Conservation (phyloP, 2,329 filamentous ascomycete genomes). For the Hypoxylon rubiginosum region DNA sequence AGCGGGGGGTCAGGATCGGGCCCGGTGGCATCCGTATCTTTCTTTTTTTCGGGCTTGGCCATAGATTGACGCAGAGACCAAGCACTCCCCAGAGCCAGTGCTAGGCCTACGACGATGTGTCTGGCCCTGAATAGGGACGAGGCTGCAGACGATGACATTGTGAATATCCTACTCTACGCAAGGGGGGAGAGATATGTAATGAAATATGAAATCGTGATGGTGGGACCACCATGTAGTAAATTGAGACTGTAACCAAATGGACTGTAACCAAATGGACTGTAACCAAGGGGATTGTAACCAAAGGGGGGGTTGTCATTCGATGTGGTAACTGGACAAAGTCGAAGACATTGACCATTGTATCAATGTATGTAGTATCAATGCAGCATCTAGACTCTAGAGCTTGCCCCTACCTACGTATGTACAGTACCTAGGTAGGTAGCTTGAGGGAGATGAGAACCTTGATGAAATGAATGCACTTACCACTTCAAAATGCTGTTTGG, state of each 20-base stretch:
- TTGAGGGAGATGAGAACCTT: conserved; percentile 17
- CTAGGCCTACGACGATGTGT: conserved; percentile 39
- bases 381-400: background rate
- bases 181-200: background rate
- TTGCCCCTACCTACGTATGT: background rate
- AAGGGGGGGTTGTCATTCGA: no score
- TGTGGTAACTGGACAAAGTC: background rate
- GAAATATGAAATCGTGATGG: conserved; percentile 6
- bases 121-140: conserved; percentile 23
- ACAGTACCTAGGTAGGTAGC: no score
- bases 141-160: conserved; percentile 43
- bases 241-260: conserved; percentile 13
- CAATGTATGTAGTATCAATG: no score
- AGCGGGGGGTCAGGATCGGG: conserved; percentile 79
- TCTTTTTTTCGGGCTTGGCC: conserved; percentile 44
- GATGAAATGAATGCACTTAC: conserved; percentile 37
- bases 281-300: no score
- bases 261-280: no score
- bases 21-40: conserved; percentile 57
- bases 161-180: conserved; percentile 41
- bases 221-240: background rate
- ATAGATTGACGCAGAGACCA: conserved; percentile 45
- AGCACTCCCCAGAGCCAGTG: conserved; percentile 42
- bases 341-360: conserved; percentile 1
- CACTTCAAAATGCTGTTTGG: conserved; percentile 14